Conservation (phyloP, 805 yeast species). For the Torulaspora franciscae region DNA sequence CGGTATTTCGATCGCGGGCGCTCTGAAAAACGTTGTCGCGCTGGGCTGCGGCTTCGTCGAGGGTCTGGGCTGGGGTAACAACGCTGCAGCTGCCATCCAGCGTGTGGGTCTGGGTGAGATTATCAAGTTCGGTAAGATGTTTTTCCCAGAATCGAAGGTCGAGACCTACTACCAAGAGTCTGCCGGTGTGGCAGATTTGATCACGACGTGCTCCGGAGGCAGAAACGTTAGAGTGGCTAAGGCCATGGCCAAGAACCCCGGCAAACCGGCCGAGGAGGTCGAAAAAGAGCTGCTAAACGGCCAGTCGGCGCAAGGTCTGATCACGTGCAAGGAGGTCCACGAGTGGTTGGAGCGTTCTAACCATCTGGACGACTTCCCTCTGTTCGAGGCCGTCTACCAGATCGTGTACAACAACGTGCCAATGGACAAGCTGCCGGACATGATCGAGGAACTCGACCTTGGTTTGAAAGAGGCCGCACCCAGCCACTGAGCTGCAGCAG, state of each 20-base stretch:
- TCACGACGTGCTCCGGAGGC: conserved; percentile 97
- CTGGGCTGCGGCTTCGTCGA: conserved; percentile 95
- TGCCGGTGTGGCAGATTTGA: conserved; percentile 97
- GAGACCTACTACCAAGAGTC: conserved; percentile 87
- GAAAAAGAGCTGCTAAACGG: conserved; percentile 88
- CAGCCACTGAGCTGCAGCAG: neutral
- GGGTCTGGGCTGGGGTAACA: conserved; percentile 98
- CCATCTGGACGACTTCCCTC: conserved; percentile 66
- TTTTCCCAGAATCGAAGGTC: conserved; percentile 69
- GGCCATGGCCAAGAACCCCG: conserved; percentile 68
- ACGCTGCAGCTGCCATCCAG: conserved; percentile 97
- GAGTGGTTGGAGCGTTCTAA: conserved; percentile 56
- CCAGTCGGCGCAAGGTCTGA: conserved; percentile 93
- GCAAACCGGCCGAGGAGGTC: conserved; percentile 70
- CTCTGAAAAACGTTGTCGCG: conserved; percentile 93
- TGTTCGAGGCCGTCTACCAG: conserved; percentile 62
- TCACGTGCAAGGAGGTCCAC: conserved; percentile 87
- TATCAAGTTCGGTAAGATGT: conserved; percentile 75
- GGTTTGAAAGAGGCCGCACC: conserved; percentile 3
- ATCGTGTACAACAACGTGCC: conserved; percentile 71
- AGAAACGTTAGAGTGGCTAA: conserved; percentile 90
- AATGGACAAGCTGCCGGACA: conserved; percentile 69
- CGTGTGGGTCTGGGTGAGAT: conserved; percentile 91
- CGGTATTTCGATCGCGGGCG: conserved; percentile 96
- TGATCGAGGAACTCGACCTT: conserved; percentile 48